A percentile compares a stretch with the other conserved stretches of the same genome.
phyloP scores from a whole-genome alignment of 2,329 filamentous ascomycete genomes.

The Aspergillus pseudoterreus region DNA sequence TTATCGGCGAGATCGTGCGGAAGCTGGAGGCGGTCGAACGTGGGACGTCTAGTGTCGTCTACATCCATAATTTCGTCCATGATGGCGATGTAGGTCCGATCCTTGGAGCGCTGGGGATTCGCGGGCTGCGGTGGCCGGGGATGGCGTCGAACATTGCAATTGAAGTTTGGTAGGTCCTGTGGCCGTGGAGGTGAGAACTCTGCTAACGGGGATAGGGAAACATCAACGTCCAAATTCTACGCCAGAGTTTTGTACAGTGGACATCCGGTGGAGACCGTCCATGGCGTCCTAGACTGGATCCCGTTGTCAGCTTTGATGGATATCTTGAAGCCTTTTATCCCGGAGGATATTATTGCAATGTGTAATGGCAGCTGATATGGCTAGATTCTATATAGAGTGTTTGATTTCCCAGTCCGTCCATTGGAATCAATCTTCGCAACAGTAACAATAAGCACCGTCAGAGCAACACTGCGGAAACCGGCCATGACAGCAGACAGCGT shows the following conservation, averaged over 20 bases:
- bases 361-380: slow-evolving; percentile 13
- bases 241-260: slow-evolving; percentile 31
- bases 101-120: slow-evolving; percentile 33
- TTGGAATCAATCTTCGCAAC: slow-evolving; percentile 7
- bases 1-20: slow-evolving; percentile 35
- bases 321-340: slow-evolving; percentile 26
- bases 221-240: slow-evolving; percentile 12
- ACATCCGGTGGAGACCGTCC: slow-evolving; percentile 25
- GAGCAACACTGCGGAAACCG: slow-evolving; percentile 12
- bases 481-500: slow-evolving; percentile 11
- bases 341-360: slow-evolving; percentile 23
- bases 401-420: no score
- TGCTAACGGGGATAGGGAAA: slow-evolving; percentile 15
- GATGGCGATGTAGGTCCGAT: slow-evolving; percentile 38
- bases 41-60: slow-evolving; percentile 22
- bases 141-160: slow-evolving; percentile 39
- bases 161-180: slow-evolving; percentile 32
- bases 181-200: neutral
- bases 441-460: slow-evolving; percentile 10
- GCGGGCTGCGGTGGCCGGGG: slow-evolving; percentile 35
- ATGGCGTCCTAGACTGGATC: slow-evolving; percentile 30
- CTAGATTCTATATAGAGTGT: neutral
- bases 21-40: slow-evolving; percentile 26
- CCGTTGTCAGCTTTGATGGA: slow-evolving; percentile 19
- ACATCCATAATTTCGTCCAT: slow-evolving; percentile 36